Conservation (phyloP, 2,329 filamentous ascomycete species). For the Sporothrix inflata region DNA sequence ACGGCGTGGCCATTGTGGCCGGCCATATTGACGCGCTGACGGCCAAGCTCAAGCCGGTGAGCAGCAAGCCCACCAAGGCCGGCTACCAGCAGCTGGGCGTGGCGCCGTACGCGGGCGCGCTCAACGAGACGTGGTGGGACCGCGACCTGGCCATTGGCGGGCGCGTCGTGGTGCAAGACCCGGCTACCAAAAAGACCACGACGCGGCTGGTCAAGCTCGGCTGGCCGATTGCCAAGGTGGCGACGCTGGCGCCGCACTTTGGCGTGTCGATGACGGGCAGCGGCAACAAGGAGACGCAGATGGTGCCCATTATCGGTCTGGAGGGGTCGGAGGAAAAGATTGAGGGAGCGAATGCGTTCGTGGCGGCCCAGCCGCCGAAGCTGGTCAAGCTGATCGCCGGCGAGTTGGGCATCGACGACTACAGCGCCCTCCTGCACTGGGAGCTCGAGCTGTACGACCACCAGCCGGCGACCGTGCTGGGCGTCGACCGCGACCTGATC, state of each 20-base stretch:
- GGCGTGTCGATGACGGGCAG: conserved; percentile 70
- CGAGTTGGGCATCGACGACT: conserved; percentile 74
- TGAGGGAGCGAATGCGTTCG: conserved; percentile 72
- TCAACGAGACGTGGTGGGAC: conserved; percentile 96
- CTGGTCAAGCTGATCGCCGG: conserved; percentile 81
- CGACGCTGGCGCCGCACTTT: conserved; percentile 92
- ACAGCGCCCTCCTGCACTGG: conserved; percentile 85
- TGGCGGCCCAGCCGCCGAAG: conserved; percentile 79
- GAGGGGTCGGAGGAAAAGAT: conserved; percentile 68
- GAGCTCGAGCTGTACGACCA: conserved; percentile 93
- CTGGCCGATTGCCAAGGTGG: conserved; percentile 90
- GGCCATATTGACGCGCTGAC: conserved; percentile 94
- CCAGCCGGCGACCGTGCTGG: conserved; percentile 81
- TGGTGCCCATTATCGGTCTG: conserved; percentile 90
- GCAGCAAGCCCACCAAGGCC: conserved; percentile 78
- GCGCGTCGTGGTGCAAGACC: conserved; percentile 79
- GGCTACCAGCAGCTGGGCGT: conserved; percentile 90
- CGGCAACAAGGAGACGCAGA: conserved; percentile 86
- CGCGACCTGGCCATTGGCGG: conserved; percentile 90
- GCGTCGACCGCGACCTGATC: conserved; percentile 90
- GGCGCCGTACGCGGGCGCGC: conserved; percentile 85
- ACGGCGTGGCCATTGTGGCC: conserved; percentile 59
- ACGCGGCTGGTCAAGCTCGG: conserved; percentile 85
- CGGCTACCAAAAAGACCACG: conserved; percentile 72
- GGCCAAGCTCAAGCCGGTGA: conserved; percentile 87